Conservation (phyloP, 2,329 filamentous ascomycete genomes). For the Colletotrichum lini region DNA sequence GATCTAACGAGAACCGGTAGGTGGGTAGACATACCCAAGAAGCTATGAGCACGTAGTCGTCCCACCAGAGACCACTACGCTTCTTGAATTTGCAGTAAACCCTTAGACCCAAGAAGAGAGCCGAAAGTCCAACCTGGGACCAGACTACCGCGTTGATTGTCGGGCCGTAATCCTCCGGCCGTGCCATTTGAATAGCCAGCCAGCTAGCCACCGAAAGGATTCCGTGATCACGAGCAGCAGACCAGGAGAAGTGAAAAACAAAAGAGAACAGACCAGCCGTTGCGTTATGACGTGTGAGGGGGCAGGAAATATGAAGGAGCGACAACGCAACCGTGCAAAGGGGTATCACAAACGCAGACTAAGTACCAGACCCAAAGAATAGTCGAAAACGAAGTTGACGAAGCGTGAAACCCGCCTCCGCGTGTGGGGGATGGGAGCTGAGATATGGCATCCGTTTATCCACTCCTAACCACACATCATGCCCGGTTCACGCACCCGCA, state of each 20-base stretch:
- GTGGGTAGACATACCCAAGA: conserved; percentile 44
- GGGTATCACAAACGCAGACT: conserved; percentile 18
- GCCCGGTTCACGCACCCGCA: neutral
- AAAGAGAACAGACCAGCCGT: conserved; percentile 30
- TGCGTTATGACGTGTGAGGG: neutral
- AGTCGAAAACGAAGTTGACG: neutral
- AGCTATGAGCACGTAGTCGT: conserved; percentile 47
- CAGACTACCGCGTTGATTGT: conserved; percentile 42
- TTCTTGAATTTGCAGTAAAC: conserved; percentile 47
- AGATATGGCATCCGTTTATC: conserved; percentile 24
- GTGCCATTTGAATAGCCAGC: conserved; percentile 35
- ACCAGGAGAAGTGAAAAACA: neutral
- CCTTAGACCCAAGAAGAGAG: conserved; percentile 44
- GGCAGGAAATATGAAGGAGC: neutral
- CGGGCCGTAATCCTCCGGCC: conserved; percentile 36
- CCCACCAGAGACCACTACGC: conserved; percentile 48
- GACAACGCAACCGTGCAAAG: neutral
- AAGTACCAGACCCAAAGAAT: conserved; percentile 8
- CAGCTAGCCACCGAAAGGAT: neutral
- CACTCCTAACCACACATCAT: neutral
- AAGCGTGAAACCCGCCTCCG: conserved; percentile 1
- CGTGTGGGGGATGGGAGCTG: conserved; percentile 19
- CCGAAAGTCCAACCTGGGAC: conserved; percentile 43
- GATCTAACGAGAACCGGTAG: neutral
- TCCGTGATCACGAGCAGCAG: neutral